These are phyloP conservation scores for Ceratocystis alfenasii DNA, from an alignment of 2,329 filamentous ascomycete genomes.

Conservation along the genomic window DNA sequence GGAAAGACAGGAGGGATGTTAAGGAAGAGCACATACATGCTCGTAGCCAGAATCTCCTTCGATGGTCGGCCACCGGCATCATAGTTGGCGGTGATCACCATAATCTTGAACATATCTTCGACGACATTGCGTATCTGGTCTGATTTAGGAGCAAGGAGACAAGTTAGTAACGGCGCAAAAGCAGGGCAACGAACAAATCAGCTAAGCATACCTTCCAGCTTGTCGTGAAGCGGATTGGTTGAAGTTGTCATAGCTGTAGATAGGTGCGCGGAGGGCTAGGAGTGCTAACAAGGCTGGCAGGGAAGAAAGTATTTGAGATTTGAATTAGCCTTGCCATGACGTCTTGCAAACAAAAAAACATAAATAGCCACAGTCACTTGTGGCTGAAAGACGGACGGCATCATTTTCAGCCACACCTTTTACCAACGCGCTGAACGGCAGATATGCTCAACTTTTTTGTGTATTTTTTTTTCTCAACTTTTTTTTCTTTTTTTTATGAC, in stretches of 20 bases:
- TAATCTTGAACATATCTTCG: slow-evolving; percentile 51
- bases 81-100: slow-evolving; percentile 52
- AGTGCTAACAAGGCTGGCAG: background rate
- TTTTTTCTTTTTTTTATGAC: background rate
- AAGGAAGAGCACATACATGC: slow-evolving; percentile 33
- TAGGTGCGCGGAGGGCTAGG: background rate
- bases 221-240: slow-evolving; percentile 4
- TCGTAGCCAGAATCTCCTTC: slow-evolving; percentile 43
- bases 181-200: background rate
- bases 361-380: background rate
- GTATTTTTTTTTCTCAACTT: background rate
- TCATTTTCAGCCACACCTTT: background rate
- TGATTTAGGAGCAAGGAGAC: slow-evolving; percentile 25
- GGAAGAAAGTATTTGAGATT: background rate
- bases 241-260: slow-evolving; percentile 6
- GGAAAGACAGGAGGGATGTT: background rate
- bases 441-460: background rate
- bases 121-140: slow-evolving; percentile 51
- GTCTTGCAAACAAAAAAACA: background rate
- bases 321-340: background rate
- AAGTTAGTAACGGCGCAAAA: background rate
- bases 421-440: background rate
- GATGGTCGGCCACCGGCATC: slow-evolving; percentile 41
- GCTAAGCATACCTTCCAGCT: slow-evolving; percentile 14
- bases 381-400: background rate